Base-by-base conservation (phyloP, 2,329 filamentous ascomycete species). In the Fusarium sp. region DNA sequence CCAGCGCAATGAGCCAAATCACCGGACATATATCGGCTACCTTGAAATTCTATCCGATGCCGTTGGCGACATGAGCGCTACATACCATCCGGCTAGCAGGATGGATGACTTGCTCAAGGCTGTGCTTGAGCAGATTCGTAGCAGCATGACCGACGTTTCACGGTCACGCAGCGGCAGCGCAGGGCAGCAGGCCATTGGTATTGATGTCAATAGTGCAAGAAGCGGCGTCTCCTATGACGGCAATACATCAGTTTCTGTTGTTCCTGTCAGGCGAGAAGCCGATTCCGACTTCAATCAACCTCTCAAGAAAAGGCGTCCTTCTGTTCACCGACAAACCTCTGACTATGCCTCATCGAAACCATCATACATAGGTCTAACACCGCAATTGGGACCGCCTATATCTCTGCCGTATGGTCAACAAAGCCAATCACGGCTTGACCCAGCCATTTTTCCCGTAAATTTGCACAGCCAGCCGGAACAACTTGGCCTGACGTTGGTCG, bases 101-200 rank as follows among this genome's bases (percentile, higher is more conserved):
- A 89, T 89, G 86, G 85, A 86, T 35, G 80, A 83, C 22, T 82
- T 89, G 11, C 82, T 89, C 8, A 84, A 86, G 66, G 84, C 83
- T n/a, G 86, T 88, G n/a, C 82, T 88, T 42, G 79, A 83, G 12
- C 85, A 88, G 69, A 81, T 88, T 5, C 82, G 81, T 10, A 72
- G 68, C n/a, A 78, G 80, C 47, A 74, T 82, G 57, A 67, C 66
- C 35, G 77, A 78, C 15, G 47, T 36, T 7, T 42, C 72, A 20
- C 50, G 71, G 16, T 67, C 75, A 61, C 72, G 74, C 33, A 75
- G 74, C 22, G 75, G 64, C 16, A 76, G 72, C 47, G 72, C 47
- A 8, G 69, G 65, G 15, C 61, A 69, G 22, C 58, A 70, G 13
- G 53, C 51, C 13, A 38, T 61, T 10, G 56, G 26, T 47, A 65